Evolutionary conservation across 306 rosid species (phyloP), one percentile per base, ranked within the genome.

Genomic region (Begonia loranthoides): DNA sequence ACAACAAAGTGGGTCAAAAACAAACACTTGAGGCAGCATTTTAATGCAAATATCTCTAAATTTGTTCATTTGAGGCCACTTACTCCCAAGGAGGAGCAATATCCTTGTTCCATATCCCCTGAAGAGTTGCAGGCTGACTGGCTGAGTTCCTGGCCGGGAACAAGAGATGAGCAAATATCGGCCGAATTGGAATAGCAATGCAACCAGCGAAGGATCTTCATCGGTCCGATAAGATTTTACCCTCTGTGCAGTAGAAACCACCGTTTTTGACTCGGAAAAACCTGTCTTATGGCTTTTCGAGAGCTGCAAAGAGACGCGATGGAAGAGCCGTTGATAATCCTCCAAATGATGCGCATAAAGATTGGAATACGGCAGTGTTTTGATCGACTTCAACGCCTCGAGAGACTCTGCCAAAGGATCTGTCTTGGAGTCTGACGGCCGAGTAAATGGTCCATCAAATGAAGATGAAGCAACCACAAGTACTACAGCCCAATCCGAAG

Each of bases 61-160:
- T 19, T 19, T 19, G 2, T 19, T 19, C 22, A 19, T 19, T 1
- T 2, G 3, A 19, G 22, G 22, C 22, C 22, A 19, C 22, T 19
- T 19, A 89, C 97, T 82, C 95, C 97, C 97, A 89, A 55, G 87
- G 73, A 46, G 97, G 97, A 55, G 64, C 71, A 28, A 77, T 9
- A n/a, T 84, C 74, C 53, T 84, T 55, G 78, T 82, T 89, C 97
- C 97, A 89, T 62, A 89, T 77, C 46, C 97, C 97, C 70, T 89
- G 97, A 63, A 89, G 78, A 56, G 84, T 89, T 54, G 95, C 77
- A 39, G 50, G 73, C 76, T 82, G 97, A 67, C 77, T 34, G 50
- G 73, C 76, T 82, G 97, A 67, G 94, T 77, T 72, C 95, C 95
- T 38, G 93, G 87, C 41, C 94, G 77, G 9, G 97, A 82, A 73